Base-by-base conservation (phyloP, 2,329 filamentous ascomycete genomes). In the Fusarium sp. region DNA sequence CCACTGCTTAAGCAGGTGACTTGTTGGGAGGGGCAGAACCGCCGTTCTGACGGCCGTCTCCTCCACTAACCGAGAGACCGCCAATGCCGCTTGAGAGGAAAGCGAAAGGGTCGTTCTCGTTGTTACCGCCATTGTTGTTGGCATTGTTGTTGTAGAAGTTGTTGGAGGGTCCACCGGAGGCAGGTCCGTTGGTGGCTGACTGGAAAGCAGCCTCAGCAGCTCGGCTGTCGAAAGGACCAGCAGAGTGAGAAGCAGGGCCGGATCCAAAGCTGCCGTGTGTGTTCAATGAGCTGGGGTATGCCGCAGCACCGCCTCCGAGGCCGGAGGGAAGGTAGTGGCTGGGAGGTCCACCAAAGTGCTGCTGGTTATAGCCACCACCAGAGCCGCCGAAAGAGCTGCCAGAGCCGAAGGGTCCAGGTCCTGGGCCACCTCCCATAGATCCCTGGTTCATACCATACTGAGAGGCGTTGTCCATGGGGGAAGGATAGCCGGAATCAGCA, bases 131-230 rank as follows among this genome's bases (percentile, higher is more conserved):
- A 66, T 79, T 83, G 77, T 91, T 91, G 75, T 91, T 92, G 76
- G 88, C 89, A 75, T 91, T 92, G 57, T 69, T 78, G 66, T 74
- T 77, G 65, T 82, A 82, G 54, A 81, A 82, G 72, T 81, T 81
- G 81, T 79, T 80, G 41, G 91, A 89, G 34, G 91, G 89, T 40
- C 91, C 92, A 64, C 90, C 91, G 44, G 92, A 92, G 16, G 90
- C 89, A 20, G 91, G 91, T 57, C 92, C 92, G 72, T 96, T 95
- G 73, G 91, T 91, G 38, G 93, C 94, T 40, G 92, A 92, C 77
- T 93, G 92, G 84, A 99, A 99, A 28, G 96, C 95, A 64, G 94
- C 94, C 82, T 98, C 95, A 16, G 95, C 93, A 67, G 93, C 92
- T 67, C 94, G 92, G 83, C 94, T 97, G 77, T 97, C 94, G 76